phyloP scores from a whole-genome alignment of 1,284 basidiomycete species.

The Phylloboletellus chloephorus region DNA sequence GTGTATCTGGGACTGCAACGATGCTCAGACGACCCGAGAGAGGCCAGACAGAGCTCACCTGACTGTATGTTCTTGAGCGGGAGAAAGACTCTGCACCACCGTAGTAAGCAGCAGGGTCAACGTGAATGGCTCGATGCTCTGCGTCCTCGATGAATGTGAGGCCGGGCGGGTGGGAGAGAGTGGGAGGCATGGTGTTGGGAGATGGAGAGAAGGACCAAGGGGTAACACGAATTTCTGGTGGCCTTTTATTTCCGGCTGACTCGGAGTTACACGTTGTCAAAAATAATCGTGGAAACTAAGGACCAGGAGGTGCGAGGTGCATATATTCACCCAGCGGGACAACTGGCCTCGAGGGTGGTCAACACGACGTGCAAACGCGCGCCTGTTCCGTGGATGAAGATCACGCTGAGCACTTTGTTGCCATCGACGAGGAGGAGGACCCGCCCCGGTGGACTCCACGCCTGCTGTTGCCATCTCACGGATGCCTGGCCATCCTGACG shows the following conservation, averaged over 20 bases:
- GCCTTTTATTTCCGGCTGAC: slow-evolving; percentile 16
- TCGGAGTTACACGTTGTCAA: slow-evolving; percentile 13
- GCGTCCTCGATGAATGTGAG: slow-evolving; percentile 66
- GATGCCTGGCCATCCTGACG: no score
- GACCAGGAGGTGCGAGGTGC: no score
- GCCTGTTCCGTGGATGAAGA: no score
- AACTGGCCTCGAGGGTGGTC: no score
- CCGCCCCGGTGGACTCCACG: neutral
- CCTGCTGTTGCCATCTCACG: neutral
- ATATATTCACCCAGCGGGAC: no score
- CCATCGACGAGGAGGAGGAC: no score
- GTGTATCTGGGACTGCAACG: slow-evolving; percentile 51
- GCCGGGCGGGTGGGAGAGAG: slow-evolving; percentile 52
- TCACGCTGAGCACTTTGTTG: no score
- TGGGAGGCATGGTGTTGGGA: slow-evolving; percentile 41
- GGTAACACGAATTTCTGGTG: slow-evolving; percentile 12
- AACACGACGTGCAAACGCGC: no score
- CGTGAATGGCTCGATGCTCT: slow-evolving; percentile 48
- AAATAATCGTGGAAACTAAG: slow-evolving; percentile 22
- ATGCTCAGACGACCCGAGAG: slow-evolving; percentile 10
- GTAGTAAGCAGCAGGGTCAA: slow-evolving; percentile 79
- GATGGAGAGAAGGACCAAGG: slow-evolving; percentile 16
- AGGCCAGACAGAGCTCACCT: slow-evolving; percentile 40
- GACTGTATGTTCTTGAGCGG: slow-evolving; percentile 80
- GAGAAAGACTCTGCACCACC: slow-evolving; percentile 70